phyloP scores from a whole-genome alignment of 2,329 filamentous ascomycete species.

The Alternaria infectoria region DNA sequence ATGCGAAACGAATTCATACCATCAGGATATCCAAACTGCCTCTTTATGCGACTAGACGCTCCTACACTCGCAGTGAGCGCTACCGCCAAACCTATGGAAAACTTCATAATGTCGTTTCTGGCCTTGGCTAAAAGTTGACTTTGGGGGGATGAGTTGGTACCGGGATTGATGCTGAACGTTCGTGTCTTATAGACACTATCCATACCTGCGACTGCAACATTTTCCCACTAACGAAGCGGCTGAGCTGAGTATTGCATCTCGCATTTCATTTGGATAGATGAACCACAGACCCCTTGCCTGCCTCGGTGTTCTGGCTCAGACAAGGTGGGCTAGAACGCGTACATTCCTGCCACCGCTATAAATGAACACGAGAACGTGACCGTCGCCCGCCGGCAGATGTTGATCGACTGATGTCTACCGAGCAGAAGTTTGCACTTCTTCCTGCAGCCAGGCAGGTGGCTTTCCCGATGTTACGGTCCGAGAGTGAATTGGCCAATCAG shows the following conservation, averaged over 20 bases:
- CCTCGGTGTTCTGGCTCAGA: conserved; percentile 15
- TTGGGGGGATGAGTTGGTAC: conserved; percentile 2
- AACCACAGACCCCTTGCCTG: conserved; percentile 22
- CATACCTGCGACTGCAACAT: not conserved
- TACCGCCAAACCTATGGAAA: conserved; percentile 25
- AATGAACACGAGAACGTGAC: conserved; percentile 24
- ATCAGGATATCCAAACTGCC: conserved; percentile 31
- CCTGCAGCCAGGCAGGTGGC: conserved; percentile 20
- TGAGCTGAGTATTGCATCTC: conserved; percentile 22
- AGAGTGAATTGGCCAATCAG: conserved; percentile 22
- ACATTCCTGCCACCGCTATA: conserved; percentile 13
- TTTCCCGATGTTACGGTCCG: conserved; percentile 26
- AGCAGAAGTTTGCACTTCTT: conserved; percentile 7
- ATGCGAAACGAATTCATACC: conserved; percentile 19
- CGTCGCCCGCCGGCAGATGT: conserved; percentile 25
- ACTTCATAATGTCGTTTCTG: conserved; percentile 31
- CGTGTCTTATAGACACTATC: conserved; percentile 27
- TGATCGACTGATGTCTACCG: conserved; percentile 10
- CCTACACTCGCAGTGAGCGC: conserved; percentile 31
- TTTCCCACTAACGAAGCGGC: conserved; percentile 8
- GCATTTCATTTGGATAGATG: conserved; percentile 44
- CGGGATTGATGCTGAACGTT: conserved; percentile 3
- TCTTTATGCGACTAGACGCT: conserved; percentile 27
- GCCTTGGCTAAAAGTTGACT: not conserved
- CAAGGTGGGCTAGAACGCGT: conserved; percentile 23